Conservation (phyloP, 441 rosid species). For the Jatropha multifida region DNA sequence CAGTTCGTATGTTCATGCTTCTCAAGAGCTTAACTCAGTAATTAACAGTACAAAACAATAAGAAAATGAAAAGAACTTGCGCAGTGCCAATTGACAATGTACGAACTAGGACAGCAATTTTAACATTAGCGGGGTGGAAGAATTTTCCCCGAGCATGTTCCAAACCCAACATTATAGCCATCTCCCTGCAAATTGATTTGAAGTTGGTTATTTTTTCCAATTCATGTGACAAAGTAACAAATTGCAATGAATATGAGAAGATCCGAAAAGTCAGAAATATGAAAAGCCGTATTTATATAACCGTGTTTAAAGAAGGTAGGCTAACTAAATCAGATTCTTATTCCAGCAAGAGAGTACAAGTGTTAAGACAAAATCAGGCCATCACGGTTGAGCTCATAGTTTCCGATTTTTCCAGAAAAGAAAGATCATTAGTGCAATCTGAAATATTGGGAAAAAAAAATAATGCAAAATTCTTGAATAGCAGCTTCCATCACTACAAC, state of each 20-base stretch:
- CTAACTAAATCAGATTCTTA: not conserved
- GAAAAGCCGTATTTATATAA: not conserved
- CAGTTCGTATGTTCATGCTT: not conserved
- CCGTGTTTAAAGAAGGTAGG: not conserved
- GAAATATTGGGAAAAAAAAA: not conserved
- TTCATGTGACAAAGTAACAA: not conserved
- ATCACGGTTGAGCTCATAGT: not conserved
- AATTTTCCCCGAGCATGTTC: conserved; percentile 78
- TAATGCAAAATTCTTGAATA: not conserved
- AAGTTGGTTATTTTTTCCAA: not conserved
- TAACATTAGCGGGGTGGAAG: conserved; percentile 36
- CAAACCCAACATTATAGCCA: conserved; percentile 83
- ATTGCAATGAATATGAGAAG: not conserved
- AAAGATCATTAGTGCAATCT: not conserved
- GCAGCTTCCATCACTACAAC: not conserved
- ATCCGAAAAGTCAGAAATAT: not conserved
- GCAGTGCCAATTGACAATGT: not conserved
- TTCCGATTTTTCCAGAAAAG: not conserved
- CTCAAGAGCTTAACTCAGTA: not conserved
- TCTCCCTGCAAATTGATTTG: conserved; percentile 52
- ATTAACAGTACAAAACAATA: not conserved
- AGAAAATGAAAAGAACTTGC: not conserved
- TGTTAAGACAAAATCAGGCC: not conserved
- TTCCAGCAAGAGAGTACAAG: not conserved
- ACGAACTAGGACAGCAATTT: not conserved